Conservation (phyloP, 2,329 filamentous ascomycete genomes). For the Arthrobotrys pseudoclavata region DNA sequence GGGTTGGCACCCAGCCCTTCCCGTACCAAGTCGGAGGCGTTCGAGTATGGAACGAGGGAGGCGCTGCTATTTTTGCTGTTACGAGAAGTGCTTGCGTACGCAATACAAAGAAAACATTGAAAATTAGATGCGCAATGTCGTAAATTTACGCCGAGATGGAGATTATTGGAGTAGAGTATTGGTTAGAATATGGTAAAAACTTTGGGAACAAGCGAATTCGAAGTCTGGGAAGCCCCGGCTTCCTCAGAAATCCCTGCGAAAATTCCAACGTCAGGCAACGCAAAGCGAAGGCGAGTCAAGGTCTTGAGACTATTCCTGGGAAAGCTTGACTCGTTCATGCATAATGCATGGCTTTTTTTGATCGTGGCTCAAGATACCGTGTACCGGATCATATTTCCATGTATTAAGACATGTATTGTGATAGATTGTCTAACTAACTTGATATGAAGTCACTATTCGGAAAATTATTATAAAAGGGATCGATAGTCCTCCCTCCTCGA, state of each 20-base stretch:
- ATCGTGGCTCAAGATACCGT: constrained; percentile 13
- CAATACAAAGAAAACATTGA: constrained; percentile 17
- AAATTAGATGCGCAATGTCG: constrained; percentile 12
- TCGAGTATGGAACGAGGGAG: constrained; percentile 35
- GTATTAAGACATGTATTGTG: constrained; percentile 12
- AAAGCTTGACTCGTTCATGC: constrained; percentile 22
- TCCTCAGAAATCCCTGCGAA: constrained; percentile 23
- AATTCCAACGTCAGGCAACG: constrained; percentile 48
- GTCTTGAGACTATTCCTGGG: constrained; percentile 19
- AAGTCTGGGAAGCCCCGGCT: too few species aligned
- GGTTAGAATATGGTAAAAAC: neutral
- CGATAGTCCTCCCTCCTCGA: constrained; percentile 8
- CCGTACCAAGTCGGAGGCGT: constrained; percentile 32
- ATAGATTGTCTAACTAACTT: neutral
- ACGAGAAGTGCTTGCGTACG: constrained; percentile 32
- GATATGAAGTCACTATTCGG: neutral
- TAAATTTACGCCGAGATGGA: constrained; percentile 19
- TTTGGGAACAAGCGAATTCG: constrained; percentile 9
- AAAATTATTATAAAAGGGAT: constrained; percentile 38
- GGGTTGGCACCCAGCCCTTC: constrained; percentile 31
- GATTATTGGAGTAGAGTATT: constrained; percentile 15
- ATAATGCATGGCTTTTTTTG: neutral
- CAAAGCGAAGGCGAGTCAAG: constrained; percentile 23
- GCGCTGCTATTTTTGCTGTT: constrained; percentile 33
- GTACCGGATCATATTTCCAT: constrained; percentile 37